Evolutionary conservation across 2,329 filamentous ascomycete species (phyloP).

Genomic region (Niveomyces coronatus): DNA sequence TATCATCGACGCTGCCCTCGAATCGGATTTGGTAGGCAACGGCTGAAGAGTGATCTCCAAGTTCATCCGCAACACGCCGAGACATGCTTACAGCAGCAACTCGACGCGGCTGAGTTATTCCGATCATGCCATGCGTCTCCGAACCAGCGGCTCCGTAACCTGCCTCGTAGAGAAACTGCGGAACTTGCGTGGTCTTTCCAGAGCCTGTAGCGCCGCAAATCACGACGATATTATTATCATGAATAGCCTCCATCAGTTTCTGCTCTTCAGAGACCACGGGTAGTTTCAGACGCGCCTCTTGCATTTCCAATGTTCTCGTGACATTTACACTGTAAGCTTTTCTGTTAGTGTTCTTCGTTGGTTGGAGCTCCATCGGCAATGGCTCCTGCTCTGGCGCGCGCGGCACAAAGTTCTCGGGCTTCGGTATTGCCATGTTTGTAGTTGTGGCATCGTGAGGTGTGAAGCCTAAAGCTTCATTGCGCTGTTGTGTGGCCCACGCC

Average conservation of each 20-base stretch:
- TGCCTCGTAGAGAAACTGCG: constrained; percentile 90
- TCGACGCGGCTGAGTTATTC: constrained; percentile 85
- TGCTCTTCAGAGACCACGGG: constrained; percentile 94
- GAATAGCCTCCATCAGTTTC: constrained; percentile 93
- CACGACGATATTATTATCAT: constrained; percentile 82
- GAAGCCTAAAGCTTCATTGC: constrained; percentile 72
- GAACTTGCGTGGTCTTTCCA: constrained; percentile 94
- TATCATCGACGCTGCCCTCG: constrained; percentile 67
- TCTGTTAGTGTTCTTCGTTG: constrained; percentile 48
- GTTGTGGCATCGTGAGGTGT: constrained; percentile 34
- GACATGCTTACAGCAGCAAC: constrained; percentile 97
- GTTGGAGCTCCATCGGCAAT: constrained; percentile 54
- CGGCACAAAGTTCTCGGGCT: constrained; percentile 52
- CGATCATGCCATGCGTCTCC: constrained; percentile 83
- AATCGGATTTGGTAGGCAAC: constrained; percentile 95
- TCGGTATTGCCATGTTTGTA: constrained; percentile 40
- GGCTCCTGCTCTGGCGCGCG: constrained; percentile 61
- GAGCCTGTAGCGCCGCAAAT: constrained; percentile 93
- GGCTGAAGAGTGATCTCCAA: constrained; percentile 64
- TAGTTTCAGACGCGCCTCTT: constrained; percentile 66
- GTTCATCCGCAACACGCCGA: constrained; percentile 76
- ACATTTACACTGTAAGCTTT: constrained; percentile 71
- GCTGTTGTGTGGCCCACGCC: constrained; percentile 77
- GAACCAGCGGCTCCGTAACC: constrained; percentile 75
- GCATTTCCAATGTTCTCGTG: constrained; percentile 59